These are phyloP conservation scores for Tylopilus sp. DNA, from an alignment of 768 basidiomycete genomes.

Conservation along the genomic window DNA sequence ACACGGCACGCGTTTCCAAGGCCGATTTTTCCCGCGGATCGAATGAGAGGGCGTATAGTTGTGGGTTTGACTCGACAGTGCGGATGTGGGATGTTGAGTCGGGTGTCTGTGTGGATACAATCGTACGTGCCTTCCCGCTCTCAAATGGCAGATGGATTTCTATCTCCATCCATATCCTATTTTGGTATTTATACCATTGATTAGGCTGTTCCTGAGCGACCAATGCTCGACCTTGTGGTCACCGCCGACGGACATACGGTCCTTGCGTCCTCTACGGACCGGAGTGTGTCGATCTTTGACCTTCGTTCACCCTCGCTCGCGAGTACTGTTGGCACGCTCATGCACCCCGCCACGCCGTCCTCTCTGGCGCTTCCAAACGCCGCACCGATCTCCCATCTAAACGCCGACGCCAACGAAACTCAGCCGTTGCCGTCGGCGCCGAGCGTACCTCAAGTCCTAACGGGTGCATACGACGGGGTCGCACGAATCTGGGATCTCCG, in stretches of 20 bases:
- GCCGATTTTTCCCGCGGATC: constrained; percentile 51
- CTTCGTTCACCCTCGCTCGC: constrained; percentile 44
- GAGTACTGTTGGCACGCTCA: constrained; percentile 41
- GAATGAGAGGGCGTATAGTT: constrained; percentile 56
- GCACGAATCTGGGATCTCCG: constrained; percentile 78
- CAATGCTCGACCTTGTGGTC: constrained; percentile 63
- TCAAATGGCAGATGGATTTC: not conserved
- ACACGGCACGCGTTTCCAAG: constrained; percentile 77
- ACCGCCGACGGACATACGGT: constrained; percentile 42
- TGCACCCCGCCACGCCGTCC: constrained; percentile 66
- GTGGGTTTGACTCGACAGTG: constrained; percentile 89
- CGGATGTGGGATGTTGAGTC: constrained; percentile 83
- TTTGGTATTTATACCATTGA: not conserved
- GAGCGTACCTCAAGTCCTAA: constrained; percentile 51
- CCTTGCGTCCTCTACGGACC: constrained; percentile 69
- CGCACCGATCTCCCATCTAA: not conserved
- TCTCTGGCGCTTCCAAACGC: constrained; percentile 41
- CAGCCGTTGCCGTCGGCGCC: not conserved
- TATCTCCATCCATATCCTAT: too few relatives aligned
- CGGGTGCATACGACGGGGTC: constrained; percentile 75
- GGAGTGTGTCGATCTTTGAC: constrained; percentile 70
- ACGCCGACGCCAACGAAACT: not conserved
- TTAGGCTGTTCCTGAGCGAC: constrained; percentile 68
- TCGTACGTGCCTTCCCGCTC: constrained; percentile 38
- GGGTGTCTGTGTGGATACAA: constrained; percentile 66